phyloP scores from a whole-genome alignment of 2,329 filamentous ascomycete genomes.

The Ophiostoma sp. region DNA sequence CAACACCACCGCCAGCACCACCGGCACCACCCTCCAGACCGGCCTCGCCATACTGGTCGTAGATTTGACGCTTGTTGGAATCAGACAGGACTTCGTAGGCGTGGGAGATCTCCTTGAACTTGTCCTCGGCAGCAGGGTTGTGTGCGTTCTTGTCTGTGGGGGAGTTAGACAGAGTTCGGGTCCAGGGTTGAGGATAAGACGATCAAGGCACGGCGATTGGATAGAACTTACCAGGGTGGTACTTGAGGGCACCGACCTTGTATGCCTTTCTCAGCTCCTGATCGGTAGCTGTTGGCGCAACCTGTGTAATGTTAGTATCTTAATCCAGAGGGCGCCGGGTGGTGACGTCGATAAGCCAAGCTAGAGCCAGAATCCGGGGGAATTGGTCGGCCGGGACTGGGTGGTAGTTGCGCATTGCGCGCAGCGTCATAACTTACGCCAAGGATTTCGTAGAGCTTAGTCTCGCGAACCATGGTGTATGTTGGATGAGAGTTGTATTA shows the following conservation, averaged over 20 bases:
- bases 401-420: background rate
- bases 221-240: slow-evolving; percentile 64
- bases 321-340: background rate
- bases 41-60: slow-evolving; percentile 97
- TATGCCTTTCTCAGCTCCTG: slow-evolving; percentile 87
- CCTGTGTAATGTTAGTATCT: slow-evolving; percentile 43
- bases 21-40: slow-evolving; percentile 84
- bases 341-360: background rate
- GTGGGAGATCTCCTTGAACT: slow-evolving; percentile 96
- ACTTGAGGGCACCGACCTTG: slow-evolving; percentile 75
- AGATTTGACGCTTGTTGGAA: slow-evolving; percentile 80
- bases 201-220: no score
- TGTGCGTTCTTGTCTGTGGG: slow-evolving; percentile 84
- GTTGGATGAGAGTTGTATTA: background rate
- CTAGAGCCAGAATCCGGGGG: background rate
- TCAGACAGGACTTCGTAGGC: slow-evolving; percentile 95
- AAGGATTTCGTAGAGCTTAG: slow-evolving; percentile 71
- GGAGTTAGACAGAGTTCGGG: background rate
- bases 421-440: slow-evolving; percentile 52
- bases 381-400: no score
- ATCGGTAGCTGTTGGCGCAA: slow-evolving; percentile 72
- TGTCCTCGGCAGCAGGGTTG: slow-evolving; percentile 88
- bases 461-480: slow-evolving; percentile 68
- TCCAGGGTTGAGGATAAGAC: background rate
- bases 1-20: slow-evolving; percentile 69